These are phyloP conservation scores for Carex arenaria DNA, from an alignment of 202 grass and related monocot genomes.

Conservation along the genomic window DNA sequence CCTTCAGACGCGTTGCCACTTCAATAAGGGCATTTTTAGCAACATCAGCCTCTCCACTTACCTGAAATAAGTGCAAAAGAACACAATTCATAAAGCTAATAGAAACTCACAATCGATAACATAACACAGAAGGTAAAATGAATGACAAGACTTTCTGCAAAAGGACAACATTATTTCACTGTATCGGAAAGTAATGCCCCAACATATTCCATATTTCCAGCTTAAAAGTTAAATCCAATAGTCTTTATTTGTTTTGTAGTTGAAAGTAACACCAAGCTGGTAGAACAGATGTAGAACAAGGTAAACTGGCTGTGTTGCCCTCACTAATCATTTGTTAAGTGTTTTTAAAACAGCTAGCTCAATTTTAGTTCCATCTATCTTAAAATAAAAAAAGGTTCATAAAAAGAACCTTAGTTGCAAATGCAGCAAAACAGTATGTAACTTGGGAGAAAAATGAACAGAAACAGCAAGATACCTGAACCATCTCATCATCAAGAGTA, in stretches of 20 bases:
- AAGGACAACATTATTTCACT: background rate
- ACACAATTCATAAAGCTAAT: background rate
- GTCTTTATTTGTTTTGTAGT: background rate
- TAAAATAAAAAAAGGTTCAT: background rate
- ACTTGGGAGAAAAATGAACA: background rate
- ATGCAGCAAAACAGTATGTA: background rate
- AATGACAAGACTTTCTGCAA: background rate
- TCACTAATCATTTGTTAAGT: background rate
- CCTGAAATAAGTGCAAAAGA: slow-evolving; percentile 36
- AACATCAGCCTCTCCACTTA: slow-evolving; percentile 80
- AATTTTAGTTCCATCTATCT: background rate
- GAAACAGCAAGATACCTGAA: slow-evolving; percentile 49
- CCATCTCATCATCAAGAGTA: slow-evolving; percentile 94
- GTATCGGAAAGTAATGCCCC: background rate
- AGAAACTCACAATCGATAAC: background rate
- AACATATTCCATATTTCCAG: background rate
- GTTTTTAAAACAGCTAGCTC: background rate
- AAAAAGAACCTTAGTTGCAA: slow-evolving; percentile 13
- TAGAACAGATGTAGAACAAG: background rate
- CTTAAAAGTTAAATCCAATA: background rate
- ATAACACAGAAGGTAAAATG: background rate
- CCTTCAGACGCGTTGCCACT: slow-evolving; percentile 89
- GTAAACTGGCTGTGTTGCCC: background rate
- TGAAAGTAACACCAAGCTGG: background rate
- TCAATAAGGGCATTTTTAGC: slow-evolving; percentile 76